Percentiles rank a stretch among this genome's conserved stretches.
These are phyloP conservation scores for Spatholobus suberectus DNA, from an alignment of 306 rosid genomes.

Conservation along the genomic window DNA sequence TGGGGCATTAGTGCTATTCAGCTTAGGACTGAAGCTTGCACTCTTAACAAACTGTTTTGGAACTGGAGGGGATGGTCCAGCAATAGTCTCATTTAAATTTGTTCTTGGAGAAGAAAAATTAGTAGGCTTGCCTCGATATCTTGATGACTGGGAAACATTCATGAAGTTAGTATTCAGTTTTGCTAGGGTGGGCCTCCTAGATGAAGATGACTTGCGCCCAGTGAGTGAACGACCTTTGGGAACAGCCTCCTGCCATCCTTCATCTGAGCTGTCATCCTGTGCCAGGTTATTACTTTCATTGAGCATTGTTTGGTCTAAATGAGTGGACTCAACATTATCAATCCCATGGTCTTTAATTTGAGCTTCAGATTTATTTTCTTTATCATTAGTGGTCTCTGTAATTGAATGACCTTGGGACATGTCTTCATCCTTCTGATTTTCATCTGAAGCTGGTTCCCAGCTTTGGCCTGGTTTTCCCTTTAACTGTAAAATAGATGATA, in stretches of 20 bases:
- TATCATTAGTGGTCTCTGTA: slow-evolving; percentile 73
- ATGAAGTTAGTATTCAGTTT: slow-evolving; percentile 83
- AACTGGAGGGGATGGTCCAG: slow-evolving; percentile 58
- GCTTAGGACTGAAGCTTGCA: slow-evolving; percentile 84
- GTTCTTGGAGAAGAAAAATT: slow-evolving; percentile 66
- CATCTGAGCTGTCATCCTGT: slow-evolving; percentile 75
- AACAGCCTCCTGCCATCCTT: slow-evolving; percentile 99
- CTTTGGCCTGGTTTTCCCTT: slow-evolving; percentile 86
- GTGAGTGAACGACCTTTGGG: slow-evolving; percentile 82
- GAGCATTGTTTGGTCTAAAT: slow-evolving; percentile 49
- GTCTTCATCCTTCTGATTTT: slow-evolving; percentile 68
- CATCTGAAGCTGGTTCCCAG: slow-evolving; percentile 68
- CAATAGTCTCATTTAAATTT: slow-evolving; percentile 60
- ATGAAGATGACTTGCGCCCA: slow-evolving; percentile 79
- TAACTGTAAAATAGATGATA: slow-evolving; percentile 58
- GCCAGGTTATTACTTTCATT: slow-evolving; percentile 51
- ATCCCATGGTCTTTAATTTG: slow-evolving; percentile 53
- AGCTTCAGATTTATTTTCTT: slow-evolving; percentile 77
- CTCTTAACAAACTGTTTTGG: slow-evolving; percentile 72
- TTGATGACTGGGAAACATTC: slow-evolving; percentile 71
- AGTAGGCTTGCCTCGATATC: slow-evolving; percentile 68
- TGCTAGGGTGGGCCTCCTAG: slow-evolving; percentile 89
- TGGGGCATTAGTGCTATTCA: slow-evolving; percentile 49
- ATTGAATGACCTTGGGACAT: slow-evolving; percentile 50
- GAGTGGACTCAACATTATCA: slow-evolving; percentile 61